A percentile compares a stretch with the other conserved stretches of the same genome.
phyloP scores from a whole-genome alignment of 129 eudicot species.

The Tanacetum coccineum region DNA sequence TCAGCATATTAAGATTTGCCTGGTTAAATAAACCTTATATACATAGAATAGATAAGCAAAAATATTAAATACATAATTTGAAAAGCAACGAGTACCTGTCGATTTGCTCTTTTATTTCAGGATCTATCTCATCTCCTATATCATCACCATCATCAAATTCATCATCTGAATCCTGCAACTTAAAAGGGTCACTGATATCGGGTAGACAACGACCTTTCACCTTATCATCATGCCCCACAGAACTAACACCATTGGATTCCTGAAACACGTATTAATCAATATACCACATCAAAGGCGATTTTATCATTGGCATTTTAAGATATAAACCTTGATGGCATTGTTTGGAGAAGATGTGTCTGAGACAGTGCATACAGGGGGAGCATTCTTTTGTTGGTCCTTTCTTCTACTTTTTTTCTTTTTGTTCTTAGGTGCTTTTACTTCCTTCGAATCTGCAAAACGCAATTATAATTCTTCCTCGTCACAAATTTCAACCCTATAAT shows the following conservation, averaged over 20 bases:
- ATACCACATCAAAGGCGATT: background rate
- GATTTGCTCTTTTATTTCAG: constrained; percentile 66
- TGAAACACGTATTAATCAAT: constrained; percentile 26
- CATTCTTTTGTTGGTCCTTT: constrained; percentile 65
- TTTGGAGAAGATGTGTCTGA: constrained; percentile 34
- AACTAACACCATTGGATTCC: constrained; percentile 50
- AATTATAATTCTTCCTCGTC: constrained; percentile 6
- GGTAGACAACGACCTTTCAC: constrained; percentile 28
- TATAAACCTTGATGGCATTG: constrained; percentile 35
- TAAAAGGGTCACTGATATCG: constrained; percentile 33
- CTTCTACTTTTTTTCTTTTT: constrained; percentile 77
- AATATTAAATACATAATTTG: background rate
- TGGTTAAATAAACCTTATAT: too few species aligned
- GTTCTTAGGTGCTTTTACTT: constrained; percentile 55
- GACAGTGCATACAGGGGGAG: constrained; percentile 36
- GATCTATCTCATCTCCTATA: constrained; percentile 81
- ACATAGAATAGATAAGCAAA: too few species aligned
- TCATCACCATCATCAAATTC: constrained; percentile 73
- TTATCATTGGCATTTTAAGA: constrained; percentile 19
- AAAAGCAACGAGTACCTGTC: constrained; percentile 47
- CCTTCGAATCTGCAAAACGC: constrained; percentile 60
- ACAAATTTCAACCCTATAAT: constrained; percentile 2
- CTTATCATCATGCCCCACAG: constrained; percentile 30
- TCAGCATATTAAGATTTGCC: too few species aligned
- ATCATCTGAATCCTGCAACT: constrained; percentile 39